Evolutionary conservation across 2,329 filamentous ascomycete genomes (phyloP).

Genomic region (Penicillium sp.): DNA sequence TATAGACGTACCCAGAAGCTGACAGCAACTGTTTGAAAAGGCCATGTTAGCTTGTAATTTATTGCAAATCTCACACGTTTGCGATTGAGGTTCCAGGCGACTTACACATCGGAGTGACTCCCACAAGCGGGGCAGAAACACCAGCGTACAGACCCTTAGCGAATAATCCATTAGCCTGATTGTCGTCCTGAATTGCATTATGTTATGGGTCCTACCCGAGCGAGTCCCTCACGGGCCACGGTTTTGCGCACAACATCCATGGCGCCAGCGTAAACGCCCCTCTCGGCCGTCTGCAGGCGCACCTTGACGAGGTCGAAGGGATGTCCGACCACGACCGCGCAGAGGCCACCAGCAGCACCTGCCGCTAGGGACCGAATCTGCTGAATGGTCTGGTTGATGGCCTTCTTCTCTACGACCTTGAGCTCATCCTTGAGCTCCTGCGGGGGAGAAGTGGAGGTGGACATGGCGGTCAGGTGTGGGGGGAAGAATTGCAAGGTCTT

Average conservation of each 20-base stretch:
- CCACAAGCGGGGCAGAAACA: slow-evolving; percentile 88
- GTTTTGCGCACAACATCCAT: slow-evolving; percentile 90
- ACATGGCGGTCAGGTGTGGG: slow-evolving; percentile 22
- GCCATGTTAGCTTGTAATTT: slow-evolving; percentile 3
- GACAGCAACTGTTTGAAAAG: slow-evolving; percentile 55
- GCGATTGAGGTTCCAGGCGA: slow-evolving; percentile 24
- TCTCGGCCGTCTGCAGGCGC: slow-evolving; percentile 90
- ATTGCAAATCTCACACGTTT: neutral
- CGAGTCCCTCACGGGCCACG: slow-evolving; percentile 78
- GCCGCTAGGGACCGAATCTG: slow-evolving; percentile 79
- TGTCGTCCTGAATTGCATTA: neutral
- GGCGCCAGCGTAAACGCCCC: slow-evolving; percentile 84
- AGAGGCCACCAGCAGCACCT: slow-evolving; percentile 89
- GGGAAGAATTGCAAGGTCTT: slow-evolving; percentile 1
- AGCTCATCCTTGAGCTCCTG: slow-evolving; percentile 31
- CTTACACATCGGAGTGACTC: slow-evolving; percentile 98
- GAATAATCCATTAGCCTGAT: neutral
- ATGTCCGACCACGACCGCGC: slow-evolving; percentile 90
- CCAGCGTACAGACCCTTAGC: slow-evolving; percentile 87
- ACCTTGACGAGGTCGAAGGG: slow-evolving; percentile 99
- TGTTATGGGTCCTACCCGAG: slow-evolving; percentile 43
- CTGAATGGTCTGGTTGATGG: slow-evolving; percentile 51
- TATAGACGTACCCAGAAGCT: slow-evolving; percentile 59
- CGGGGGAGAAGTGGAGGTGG: slow-evolving; percentile 29
- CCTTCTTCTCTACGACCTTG: slow-evolving; percentile 28